These are phyloP conservation scores for Carpinus viminea DNA, from an alignment of 306 rosid species.

Conservation along the genomic window DNA sequence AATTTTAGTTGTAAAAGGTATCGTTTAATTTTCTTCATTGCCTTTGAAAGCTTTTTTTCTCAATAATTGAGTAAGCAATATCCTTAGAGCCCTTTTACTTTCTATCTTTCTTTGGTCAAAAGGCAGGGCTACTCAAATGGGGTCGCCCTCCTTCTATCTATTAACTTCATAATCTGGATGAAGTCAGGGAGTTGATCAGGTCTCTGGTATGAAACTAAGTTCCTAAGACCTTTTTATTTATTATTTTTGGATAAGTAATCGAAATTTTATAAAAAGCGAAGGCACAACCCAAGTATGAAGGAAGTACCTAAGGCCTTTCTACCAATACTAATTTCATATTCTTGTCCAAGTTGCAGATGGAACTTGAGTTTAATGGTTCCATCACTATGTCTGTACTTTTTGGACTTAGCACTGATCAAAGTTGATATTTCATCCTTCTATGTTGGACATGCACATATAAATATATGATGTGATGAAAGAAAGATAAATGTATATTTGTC, in stretches of 20 bases:
- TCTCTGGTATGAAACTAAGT: background rate
- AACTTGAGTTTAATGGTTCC: background rate
- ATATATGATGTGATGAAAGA: constrained; percentile 9
- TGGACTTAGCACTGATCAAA: background rate
- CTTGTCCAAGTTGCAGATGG: background rate
- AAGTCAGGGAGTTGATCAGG: background rate
- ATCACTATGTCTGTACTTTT: background rate
- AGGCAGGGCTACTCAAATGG: background rate
- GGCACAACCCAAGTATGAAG: too few species aligned
- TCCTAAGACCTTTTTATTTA: background rate
- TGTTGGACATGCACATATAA: background rate
- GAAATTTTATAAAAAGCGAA: too few species aligned
- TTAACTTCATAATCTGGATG: background rate
- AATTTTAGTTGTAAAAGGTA: background rate
- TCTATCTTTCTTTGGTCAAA: background rate
- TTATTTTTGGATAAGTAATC: too few species aligned
- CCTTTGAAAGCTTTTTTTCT: background rate
- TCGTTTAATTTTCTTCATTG: background rate
- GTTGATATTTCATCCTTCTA: background rate
- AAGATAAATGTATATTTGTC: background rate
- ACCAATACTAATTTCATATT: background rate
- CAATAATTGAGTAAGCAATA: background rate
- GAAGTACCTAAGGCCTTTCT: background rate
- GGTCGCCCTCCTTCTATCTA: too few species aligned
- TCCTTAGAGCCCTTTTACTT: background rate